Conservation (phyloP, 1,139 yeast genomes). For the Yamadazyma pseudoaaseri region DNA sequence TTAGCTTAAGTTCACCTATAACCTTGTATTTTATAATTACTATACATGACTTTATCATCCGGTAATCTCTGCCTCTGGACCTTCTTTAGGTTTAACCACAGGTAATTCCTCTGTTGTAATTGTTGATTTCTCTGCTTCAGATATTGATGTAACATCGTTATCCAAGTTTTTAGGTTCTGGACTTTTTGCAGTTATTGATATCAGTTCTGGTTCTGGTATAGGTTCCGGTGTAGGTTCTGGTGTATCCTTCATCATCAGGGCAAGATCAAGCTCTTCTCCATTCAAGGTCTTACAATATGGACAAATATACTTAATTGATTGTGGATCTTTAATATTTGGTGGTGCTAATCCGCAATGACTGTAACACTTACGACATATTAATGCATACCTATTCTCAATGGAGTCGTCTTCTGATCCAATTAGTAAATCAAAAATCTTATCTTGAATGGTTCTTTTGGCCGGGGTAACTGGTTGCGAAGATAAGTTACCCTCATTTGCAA, state of each 20-base stretch:
- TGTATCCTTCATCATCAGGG: slow-evolving; percentile 1
- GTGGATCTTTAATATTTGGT: slow-evolving; percentile 58
- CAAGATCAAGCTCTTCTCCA: slow-evolving; percentile 25
- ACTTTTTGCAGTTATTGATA: no score
- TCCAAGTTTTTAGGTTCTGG: no score
- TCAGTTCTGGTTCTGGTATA: not conserved
- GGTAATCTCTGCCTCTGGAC: slow-evolving; percentile 6
- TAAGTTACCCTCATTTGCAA: not conserved
- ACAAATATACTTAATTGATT: slow-evolving; percentile 60
- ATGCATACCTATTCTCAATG: slow-evolving; percentile 63
- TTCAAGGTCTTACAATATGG: slow-evolving; percentile 69
- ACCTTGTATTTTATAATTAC: not conserved
- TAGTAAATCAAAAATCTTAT: slow-evolving; percentile 49
- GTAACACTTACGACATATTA: slow-evolving; percentile 65
- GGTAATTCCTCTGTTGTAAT: no score
- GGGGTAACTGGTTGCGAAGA: not conserved
- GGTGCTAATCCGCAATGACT: slow-evolving; percentile 84
- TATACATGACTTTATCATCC: slow-evolving; percentile 1
- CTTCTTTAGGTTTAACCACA: slow-evolving; percentile 2
- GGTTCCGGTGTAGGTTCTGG: not conserved
- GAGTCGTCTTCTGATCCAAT: slow-evolving; percentile 72
- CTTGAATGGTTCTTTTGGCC: slow-evolving; percentile 31
- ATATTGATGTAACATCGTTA: no score
- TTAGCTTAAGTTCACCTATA: slow-evolving; percentile 47
- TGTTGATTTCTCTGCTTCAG: not conserved